phyloP scores from a whole-genome alignment of 179 eudicot species.

The Silene vulgaris region DNA sequence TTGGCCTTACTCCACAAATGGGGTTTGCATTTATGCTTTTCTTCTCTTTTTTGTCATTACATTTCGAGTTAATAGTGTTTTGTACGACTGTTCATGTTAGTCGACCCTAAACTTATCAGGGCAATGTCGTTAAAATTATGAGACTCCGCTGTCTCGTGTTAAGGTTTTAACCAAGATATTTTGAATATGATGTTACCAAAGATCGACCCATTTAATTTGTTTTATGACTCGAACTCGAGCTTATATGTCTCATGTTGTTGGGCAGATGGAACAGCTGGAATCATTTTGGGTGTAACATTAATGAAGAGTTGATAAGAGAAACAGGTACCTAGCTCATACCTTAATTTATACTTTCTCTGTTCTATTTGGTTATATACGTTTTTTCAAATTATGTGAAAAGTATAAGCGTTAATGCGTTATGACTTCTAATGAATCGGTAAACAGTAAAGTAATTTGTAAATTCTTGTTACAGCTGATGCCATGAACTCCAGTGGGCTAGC shows the following conservation, averaged over 20 bases:
- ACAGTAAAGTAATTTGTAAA: background rate
- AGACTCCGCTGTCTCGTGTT: no score
- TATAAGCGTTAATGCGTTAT: no score
- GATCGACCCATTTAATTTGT: background rate
- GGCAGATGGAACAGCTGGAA: slow-evolving; percentile 75
- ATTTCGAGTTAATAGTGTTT: background rate
- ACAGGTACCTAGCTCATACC: slow-evolving; percentile 20
- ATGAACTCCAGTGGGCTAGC: slow-evolving; percentile 58
- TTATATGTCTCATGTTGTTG: background rate
- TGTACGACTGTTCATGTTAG: no score
- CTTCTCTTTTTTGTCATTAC: background rate
- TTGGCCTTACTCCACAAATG: slow-evolving; percentile 52
- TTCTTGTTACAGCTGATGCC: slow-evolving; percentile 46
- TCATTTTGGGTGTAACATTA: slow-evolving; percentile 45
- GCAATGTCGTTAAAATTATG: no score
- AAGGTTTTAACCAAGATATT: background rate
- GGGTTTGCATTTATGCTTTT: slow-evolving; percentile 32
- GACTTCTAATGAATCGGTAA: background rate
- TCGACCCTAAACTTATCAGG: no score
- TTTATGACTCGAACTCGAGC: background rate
- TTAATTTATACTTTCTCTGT: background rate
- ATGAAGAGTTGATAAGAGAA: slow-evolving; percentile 49
- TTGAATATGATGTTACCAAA: background rate
- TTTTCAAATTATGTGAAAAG: no score
- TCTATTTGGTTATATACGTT: background rate